phyloP scores from a whole-genome alignment of 2,329 filamentous ascomycete species.

The Bipolaris sorokiniana region DNA sequence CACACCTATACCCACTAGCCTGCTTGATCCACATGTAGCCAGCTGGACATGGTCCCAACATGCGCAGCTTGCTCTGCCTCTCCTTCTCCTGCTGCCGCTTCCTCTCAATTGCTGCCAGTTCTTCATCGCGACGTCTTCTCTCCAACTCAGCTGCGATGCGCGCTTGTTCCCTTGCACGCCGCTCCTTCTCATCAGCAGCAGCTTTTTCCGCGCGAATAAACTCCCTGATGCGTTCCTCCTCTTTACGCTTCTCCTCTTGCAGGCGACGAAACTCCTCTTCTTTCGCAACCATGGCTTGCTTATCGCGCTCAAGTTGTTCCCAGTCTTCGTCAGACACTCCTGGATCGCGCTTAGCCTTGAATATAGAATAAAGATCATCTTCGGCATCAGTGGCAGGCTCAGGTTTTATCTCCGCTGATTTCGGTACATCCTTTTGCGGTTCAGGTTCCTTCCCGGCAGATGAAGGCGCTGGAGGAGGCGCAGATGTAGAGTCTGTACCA shows the following conservation, averaged over 20 bases:
- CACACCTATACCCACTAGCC: conserved; percentile 65
- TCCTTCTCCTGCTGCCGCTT: conserved; percentile 49
- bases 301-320: conserved; percentile 64
- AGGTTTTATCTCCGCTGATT: background rate
- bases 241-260: conserved; percentile 28
- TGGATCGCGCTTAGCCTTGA: conserved; percentile 20
- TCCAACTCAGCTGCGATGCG: conserved; percentile 30
- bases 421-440: conserved; percentile 8
- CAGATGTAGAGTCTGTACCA: background rate
- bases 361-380: background rate
- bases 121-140: conserved; percentile 33
- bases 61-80: conserved; percentile 57
- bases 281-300: conserved; percentile 37
- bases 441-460: background rate
- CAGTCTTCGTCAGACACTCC: conserved; percentile 67
- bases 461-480: background rate
- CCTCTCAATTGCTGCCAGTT: conserved; percentile 50
- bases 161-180: conserved; percentile 25
- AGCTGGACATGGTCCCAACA: conserved; percentile 62
- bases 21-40: conserved; percentile 70
- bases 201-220: conserved; percentile 41
- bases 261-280: conserved; percentile 48
- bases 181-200: conserved; percentile 33
- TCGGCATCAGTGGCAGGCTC: conserved; percentile 1
- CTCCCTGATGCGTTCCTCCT: conserved; percentile 18